Conservation (phyloP, 1,284 basidiomycete species). For the Pseudozyma flocculosa region DNA sequence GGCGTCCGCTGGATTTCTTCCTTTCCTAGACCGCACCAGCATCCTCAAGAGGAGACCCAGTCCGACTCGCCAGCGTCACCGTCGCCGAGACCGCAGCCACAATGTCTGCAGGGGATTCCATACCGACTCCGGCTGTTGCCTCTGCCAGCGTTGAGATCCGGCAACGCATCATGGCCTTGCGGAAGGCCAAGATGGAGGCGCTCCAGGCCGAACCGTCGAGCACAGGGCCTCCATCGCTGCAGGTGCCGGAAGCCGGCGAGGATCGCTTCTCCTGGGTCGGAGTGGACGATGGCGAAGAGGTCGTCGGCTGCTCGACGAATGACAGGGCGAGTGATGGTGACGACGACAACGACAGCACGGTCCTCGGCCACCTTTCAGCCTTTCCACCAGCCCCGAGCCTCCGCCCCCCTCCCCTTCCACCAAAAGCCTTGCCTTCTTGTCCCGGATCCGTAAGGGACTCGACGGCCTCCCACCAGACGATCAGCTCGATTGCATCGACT, state of each 20-base stretch:
- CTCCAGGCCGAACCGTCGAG: not conserved
- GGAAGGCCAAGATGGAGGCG: constrained; percentile 12
- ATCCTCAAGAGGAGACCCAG: too few species aligned
- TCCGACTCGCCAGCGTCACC: too few species aligned
- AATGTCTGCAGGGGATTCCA: too few species aligned
- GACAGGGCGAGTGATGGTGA: constrained; percentile 10
- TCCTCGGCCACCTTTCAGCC: constrained; percentile 13
- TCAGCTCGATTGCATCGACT: constrained; percentile 4
- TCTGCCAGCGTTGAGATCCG: not conserved
- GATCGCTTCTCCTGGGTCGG: constrained; percentile 19
- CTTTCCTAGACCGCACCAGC: too few species aligned
- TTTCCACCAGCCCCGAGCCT: constrained; percentile 10
- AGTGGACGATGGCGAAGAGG: constrained; percentile 1
- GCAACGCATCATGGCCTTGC: constrained; percentile 1
- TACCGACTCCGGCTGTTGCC: too few species aligned
- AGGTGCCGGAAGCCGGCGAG: not conserved
- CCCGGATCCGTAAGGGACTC: too few species aligned
- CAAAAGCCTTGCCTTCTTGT: too few species aligned
- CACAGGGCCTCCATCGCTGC: not conserved
- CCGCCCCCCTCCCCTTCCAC: too few species aligned
- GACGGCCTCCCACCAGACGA: constrained; percentile 5
- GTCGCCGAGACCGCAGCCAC: too few species aligned
- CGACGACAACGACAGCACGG: constrained; percentile 22
- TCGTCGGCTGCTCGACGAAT: not conserved
- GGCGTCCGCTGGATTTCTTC: too few species aligned